Evolutionary conservation across 1,139 yeast genomes (phyloP), one percentile per base, ranked within the genome.

Genomic region (Taphrina betulina): DNA sequence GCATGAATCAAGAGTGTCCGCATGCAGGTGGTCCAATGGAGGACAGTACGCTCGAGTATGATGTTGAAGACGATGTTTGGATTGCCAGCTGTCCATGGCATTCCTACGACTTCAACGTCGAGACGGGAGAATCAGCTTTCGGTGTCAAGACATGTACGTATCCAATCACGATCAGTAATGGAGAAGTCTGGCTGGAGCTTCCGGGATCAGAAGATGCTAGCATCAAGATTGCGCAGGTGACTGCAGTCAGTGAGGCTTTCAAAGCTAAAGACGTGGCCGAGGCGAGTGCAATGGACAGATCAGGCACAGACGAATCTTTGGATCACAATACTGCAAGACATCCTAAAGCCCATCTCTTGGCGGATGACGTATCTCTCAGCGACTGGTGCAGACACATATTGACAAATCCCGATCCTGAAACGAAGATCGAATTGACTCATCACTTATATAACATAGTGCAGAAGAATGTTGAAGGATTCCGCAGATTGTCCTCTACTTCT

Each of bases 21-120:
- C 53, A 48, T 28, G 53, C 53, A 12, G 53, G 53, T 17, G 53
- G 53, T 12, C 44, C 53, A 19, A 48, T 48, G 53, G 41, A 38
- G 12, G 53, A 48, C 20, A 40, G 44, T 34, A 38, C 31, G 7
- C 17, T 48, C 17, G 53, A 36, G 19, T n/a, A 24, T 20, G 53
- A 48, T 28, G 37, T 36, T 17, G 53, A 36, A 44, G 53, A 48
- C 22, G 53, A 48, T 20, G n/a, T 44, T 3, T 48, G 42, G 36
- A 48, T 48, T n/a, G 53, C 53, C 14, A 36, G 44, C 14, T 48
- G 53, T 37, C 53, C 53, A 14, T 48, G 53, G 53, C 53, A 48
- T 17, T 40, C 41, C 29, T 48, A 48, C 10, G 53, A 48, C 29
- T 48, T 48, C 26, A 20, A 48, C 22, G 28, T 48, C 24, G 31